Conservation (phyloP, 2,329 filamentous ascomycete genomes). For the Aureobasidium sp. region DNA sequence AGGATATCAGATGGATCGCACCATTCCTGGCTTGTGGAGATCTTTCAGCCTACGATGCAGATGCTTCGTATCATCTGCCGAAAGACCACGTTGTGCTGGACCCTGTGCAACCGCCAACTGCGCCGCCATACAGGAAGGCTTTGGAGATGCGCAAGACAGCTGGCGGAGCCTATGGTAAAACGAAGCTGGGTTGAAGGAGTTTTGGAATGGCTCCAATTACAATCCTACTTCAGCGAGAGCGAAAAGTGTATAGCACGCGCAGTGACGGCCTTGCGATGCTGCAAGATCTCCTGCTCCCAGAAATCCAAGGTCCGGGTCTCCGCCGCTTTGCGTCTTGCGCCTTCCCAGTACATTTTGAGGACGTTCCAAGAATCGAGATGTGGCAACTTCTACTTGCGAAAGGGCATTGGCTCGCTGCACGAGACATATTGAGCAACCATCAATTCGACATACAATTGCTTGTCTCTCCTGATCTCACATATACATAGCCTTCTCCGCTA, state of each 20-base stretch:
- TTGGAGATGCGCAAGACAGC: slow-evolving; percentile 71
- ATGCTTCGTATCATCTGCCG: slow-evolving; percentile 86
- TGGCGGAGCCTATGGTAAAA: slow-evolving; percentile 71
- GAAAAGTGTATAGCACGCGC: neutral
- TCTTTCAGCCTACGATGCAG: slow-evolving; percentile 86
- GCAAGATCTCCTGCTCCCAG: neutral
- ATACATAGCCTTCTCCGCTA: neutral
- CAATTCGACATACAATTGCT: neutral
- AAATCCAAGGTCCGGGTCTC: neutral
- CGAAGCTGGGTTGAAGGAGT: slow-evolving; percentile 33
- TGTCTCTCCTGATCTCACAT: neutral
- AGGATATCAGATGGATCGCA: slow-evolving; percentile 69
- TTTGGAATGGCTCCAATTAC: neutral
- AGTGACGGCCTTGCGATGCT: neutral
- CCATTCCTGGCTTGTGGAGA: slow-evolving; percentile 97
- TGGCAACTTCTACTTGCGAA: neutral
- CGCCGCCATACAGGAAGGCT: slow-evolving; percentile 87
- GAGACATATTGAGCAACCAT: neutral
- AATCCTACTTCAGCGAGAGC: neutral
- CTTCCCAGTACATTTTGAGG: neutral
- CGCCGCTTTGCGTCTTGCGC: neutral
- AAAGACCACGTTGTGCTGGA: slow-evolving; percentile 80
- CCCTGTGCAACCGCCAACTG: slow-evolving; percentile 89
- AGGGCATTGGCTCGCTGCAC: neutral
- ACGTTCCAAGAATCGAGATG: neutral